Percentiles rank a stretch among this genome's conserved stretches.
These are phyloP conservation scores for Pleurotus cornucopiae DNA, from an alignment of 768 basidiomycete species.

Conservation along the genomic window DNA sequence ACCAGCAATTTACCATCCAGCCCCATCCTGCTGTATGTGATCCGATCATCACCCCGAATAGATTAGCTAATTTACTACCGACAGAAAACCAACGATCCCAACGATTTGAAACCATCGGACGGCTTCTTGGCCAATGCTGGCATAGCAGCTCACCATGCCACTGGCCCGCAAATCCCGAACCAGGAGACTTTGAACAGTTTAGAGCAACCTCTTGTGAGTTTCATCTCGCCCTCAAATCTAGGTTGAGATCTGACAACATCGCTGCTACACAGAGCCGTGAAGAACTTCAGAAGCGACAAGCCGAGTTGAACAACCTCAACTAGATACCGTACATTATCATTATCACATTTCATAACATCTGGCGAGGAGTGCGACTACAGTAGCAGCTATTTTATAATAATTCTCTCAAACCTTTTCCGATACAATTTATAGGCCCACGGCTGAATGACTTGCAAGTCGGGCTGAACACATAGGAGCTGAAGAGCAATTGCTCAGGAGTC, in stretches of 20 bases:
- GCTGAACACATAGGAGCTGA: no score
- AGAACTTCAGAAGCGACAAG: constrained; percentile 40
- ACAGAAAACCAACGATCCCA: constrained; percentile 60
- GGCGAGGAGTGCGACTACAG: no score
- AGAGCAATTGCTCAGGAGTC: no score
- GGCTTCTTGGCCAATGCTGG: constrained; percentile 34
- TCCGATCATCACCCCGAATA: neutral
- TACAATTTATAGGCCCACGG: no score
- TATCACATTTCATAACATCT: no score
- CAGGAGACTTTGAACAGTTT: constrained; percentile 38
- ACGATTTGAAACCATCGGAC: constrained; percentile 40
- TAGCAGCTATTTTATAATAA: no score
- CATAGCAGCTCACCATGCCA: constrained; percentile 42
- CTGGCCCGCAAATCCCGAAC: constrained; percentile 47
- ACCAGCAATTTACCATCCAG: constrained; percentile 45
- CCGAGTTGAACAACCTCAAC: constrained; percentile 36
- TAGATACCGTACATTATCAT: no score
- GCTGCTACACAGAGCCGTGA: constrained; percentile 38
- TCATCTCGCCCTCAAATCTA: neutral
- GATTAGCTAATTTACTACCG: neutral
- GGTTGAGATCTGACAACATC: no score
- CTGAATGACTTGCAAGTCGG: no score
- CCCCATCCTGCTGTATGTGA: constrained; percentile 59
- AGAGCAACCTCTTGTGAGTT: constrained; percentile 43
- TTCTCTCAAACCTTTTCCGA: no score